A percentile compares a stretch with the other conserved stretches of the same genome.
phyloP scores from a whole-genome alignment of 2,329 filamentous ascomycete genomes.

The Exophiala viscosa region DNA sequence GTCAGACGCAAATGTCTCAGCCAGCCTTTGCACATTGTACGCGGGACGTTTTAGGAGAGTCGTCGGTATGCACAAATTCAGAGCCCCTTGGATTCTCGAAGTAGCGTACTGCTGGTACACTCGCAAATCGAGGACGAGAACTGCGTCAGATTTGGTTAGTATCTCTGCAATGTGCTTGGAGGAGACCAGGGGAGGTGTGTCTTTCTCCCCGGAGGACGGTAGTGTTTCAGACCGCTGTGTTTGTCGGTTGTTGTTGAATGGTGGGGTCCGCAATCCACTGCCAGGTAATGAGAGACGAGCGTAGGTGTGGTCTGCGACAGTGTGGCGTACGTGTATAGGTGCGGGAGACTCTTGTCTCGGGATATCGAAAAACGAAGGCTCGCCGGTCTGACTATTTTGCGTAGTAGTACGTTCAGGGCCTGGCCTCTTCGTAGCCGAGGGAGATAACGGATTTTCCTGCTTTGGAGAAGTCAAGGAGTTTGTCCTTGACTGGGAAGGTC shows the following conservation, averaged over 20 bases:
- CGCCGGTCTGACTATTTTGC: conserved; percentile 8
- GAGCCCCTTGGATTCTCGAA: conserved; percentile 70
- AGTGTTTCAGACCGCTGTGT: conserved; percentile 49
- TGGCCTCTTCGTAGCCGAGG: no score
- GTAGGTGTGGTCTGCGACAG: conserved; percentile 42
- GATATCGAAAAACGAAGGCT: conserved; percentile 38
- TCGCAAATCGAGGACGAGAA: conserved; percentile 78
- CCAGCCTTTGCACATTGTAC: conserved; percentile 82
- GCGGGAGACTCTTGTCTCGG: conserved; percentile 50
- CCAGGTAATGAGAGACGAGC: conserved; percentile 55
- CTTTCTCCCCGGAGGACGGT: conserved; percentile 48
- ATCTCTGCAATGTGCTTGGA: conserved; percentile 55
- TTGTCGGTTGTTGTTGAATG: conserved; percentile 2
- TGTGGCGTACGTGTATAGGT: conserved; percentile 38
- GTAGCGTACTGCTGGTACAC: conserved; percentile 77
- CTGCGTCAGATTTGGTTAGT: conserved; percentile 49
- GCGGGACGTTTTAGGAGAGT: conserved; percentile 87
- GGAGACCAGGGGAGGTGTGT: conserved; percentile 50
- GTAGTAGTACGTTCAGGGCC: conserved; percentile 5
- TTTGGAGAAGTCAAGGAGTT: conserved; percentile 9
- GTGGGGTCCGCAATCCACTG: conserved; percentile 44
- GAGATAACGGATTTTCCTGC: conserved; percentile 2
- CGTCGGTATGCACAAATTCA: conserved; percentile 93
- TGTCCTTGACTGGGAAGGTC: conserved; percentile 19
- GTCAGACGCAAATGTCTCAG: conserved; percentile 76